Percentiles rank a stretch among this genome's conserved stretches.
Evolutionary conservation across 306 rosid species (phyloP).

Genomic region (Nissolia schottii): DNA sequence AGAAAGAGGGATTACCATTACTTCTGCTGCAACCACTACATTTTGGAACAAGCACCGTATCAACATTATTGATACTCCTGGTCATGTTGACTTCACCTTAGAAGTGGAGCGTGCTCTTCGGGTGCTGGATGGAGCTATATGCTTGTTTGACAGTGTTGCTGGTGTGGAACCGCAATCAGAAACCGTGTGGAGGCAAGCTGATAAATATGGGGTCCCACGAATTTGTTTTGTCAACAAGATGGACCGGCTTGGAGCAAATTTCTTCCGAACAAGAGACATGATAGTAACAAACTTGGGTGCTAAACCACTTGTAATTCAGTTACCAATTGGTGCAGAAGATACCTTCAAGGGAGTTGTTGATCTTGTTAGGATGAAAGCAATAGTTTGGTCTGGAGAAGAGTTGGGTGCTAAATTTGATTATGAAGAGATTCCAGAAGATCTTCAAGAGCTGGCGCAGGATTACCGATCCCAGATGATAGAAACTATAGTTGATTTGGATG

Average conservation of each 20-base stretch:
- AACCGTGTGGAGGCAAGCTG: constrained; percentile 99
- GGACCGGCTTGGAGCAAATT: constrained; percentile 98
- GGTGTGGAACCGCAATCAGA: constrained; percentile 99
- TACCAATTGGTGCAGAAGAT: constrained; percentile 92
- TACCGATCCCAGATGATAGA: constrained; percentile 73
- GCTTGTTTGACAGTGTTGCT: constrained; percentile 96
- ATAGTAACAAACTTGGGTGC: constrained; percentile 91
- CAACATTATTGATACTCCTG: constrained; percentile 96
- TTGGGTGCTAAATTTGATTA: constrained; percentile 82
- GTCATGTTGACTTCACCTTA: constrained; percentile 92
- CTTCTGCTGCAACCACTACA: constrained; percentile 98
- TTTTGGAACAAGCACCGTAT: constrained; percentile 91
- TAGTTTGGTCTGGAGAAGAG: constrained; percentile 95
- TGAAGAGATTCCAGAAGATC: constrained; percentile 71
- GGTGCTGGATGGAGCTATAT: constrained; percentile 96
- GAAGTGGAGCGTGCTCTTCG: constrained; percentile 97
- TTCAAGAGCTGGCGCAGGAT: constrained; percentile 67
- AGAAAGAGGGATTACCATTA: constrained; percentile 97
- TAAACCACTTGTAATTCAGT: constrained; percentile 83
- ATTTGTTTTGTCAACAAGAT: constrained; percentile 94
- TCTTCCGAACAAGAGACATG: constrained; percentile 94
- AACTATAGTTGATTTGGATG: constrained; percentile 77
- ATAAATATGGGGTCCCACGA: constrained; percentile 90
- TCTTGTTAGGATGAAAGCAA: constrained; percentile 89
- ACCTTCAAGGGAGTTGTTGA: constrained; percentile 76